Evolutionary conservation across 208 protist genomes (phyloP).

Genomic region (Leishmania guyanensis): DNA sequence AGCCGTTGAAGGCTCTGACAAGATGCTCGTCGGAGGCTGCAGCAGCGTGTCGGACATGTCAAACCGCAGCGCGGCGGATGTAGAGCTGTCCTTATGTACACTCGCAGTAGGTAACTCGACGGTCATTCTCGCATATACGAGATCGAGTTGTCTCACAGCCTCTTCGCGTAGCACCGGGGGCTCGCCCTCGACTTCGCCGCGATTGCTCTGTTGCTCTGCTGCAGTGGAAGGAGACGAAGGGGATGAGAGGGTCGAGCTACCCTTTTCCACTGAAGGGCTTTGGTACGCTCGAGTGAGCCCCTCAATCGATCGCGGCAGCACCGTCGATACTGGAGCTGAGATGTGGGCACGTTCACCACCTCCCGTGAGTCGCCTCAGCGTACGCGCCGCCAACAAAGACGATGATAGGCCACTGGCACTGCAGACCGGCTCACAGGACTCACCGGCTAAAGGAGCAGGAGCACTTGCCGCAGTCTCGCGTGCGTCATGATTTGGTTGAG

Average conservation of each 20-base stretch:
- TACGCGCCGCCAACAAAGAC: background rate
- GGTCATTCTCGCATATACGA: background rate
- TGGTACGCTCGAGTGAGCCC: background rate
- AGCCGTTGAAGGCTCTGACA: conserved; percentile 22
- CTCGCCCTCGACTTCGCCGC: background rate
- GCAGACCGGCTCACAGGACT: background rate
- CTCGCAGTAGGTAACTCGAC: background rate
- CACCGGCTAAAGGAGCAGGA: background rate
- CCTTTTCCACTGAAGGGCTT: background rate
- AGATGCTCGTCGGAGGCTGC: conserved; percentile 32
- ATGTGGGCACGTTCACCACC: background rate
- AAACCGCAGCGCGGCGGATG: background rate
- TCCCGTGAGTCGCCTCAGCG: background rate
- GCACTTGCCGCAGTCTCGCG: background rate
- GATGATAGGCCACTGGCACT: background rate
- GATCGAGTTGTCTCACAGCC: conserved; percentile 1
- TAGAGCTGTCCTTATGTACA: background rate
- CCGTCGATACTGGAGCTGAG: background rate
- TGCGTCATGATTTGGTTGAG: background rate
- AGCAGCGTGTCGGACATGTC: conserved; percentile 27
- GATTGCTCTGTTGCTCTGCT: background rate
- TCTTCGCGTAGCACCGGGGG: background rate
- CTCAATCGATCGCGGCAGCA: background rate
- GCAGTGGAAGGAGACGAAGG: background rate
- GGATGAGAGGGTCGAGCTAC: conserved; percentile 4